These are phyloP conservation scores for Fusarium compactum DNA, from an alignment of 2,329 filamentous ascomycete genomes.

Conservation along the genomic window DNA sequence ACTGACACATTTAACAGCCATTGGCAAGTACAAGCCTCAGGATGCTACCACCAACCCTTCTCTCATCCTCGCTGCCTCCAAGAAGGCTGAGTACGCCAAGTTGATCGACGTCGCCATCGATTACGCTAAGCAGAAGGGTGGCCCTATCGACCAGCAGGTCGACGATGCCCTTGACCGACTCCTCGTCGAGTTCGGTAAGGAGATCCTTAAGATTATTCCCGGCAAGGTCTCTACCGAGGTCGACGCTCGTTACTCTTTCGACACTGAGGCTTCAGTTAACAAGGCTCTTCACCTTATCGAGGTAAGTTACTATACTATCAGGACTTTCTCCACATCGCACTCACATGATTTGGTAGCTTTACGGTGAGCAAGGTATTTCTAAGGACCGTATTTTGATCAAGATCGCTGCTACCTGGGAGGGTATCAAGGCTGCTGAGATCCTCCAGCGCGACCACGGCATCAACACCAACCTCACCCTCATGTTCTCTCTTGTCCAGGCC, in stretches of 20 bases:
- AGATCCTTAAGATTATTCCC: slow-evolving; percentile 96
- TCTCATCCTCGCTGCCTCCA: slow-evolving; percentile 96
- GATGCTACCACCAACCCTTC: slow-evolving; percentile 99
- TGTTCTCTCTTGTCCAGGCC: slow-evolving; percentile 96
- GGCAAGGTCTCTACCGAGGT: slow-evolving; percentile 99
- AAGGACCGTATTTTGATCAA: slow-evolving; percentile 99
- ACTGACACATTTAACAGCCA: slow-evolving; percentile 70
- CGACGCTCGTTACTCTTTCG: slow-evolving; percentile 95
- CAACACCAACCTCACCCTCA: slow-evolving; percentile 98
- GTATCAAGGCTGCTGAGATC: slow-evolving; percentile 98
- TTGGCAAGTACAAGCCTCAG: slow-evolving; percentile 99
- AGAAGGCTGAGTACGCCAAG: slow-evolving; percentile 96
- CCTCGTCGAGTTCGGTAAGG: slow-evolving; percentile 96
- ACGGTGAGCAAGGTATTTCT: slow-evolving; percentile 89
- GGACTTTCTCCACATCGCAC: slow-evolving; percentile 20
- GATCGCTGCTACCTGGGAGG: slow-evolving; percentile 99
- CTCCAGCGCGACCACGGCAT: slow-evolving; percentile 95
- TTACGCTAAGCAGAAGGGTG: slow-evolving; percentile 83
- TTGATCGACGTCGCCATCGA: slow-evolving; percentile 87
- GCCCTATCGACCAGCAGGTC: slow-evolving; percentile 81
- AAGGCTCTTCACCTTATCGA: slow-evolving; percentile 98
- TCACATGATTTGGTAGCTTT: slow-evolving; percentile 72
- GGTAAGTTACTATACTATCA: slow-evolving; percentile 62
- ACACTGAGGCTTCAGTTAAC: slow-evolving; percentile 89
- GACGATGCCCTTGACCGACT: slow-evolving; percentile 92